Percentiles rank a stretch among this genome's conserved stretches.
Conservation (phyloP, 2,329 filamentous ascomycete genomes). For the Bipolaris zeicola region DNA sequence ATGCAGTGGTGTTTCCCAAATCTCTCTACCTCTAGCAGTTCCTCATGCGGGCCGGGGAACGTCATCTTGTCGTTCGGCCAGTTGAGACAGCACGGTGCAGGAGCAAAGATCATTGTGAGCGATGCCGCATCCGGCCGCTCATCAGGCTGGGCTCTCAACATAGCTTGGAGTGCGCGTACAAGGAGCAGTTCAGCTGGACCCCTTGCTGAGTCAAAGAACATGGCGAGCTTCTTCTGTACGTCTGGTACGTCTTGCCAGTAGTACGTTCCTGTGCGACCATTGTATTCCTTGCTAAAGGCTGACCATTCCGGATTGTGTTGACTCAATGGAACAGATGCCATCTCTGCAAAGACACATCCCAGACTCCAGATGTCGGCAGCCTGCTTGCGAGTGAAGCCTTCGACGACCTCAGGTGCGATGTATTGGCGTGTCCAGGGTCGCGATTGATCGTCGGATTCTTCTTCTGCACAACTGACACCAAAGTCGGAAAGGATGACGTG, state of each 20-base stretch:
- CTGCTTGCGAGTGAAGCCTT: constrained; percentile 34
- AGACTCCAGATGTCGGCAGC: constrained; percentile 88
- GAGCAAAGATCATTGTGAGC: constrained; percentile 42
- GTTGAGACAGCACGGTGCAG: constrained; percentile 45
- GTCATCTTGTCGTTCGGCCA: constrained; percentile 43
- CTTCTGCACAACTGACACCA: constrained; percentile 42
- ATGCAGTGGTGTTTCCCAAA: constrained; percentile 26
- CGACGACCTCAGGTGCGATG: constrained; percentile 43
- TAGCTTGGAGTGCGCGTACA: constrained; percentile 37
- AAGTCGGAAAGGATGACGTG: constrained; percentile 48
- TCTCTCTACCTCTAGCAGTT: constrained; percentile 34
- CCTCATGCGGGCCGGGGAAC: constrained; percentile 43
- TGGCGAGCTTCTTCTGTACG: constrained; percentile 35
- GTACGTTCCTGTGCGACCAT: constrained; percentile 38
- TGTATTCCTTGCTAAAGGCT: constrained; percentile 37
- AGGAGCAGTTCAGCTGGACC: constrained; percentile 31
- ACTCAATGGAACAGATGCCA: constrained; percentile 62
- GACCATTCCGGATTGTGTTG: constrained; percentile 32
- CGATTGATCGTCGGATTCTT: constrained; percentile 18
- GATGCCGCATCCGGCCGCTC: constrained; percentile 39
- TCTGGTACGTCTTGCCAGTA: constrained; percentile 45
- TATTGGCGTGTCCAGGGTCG: constrained; percentile 44
- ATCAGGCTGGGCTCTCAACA: constrained; percentile 37
- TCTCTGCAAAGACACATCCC: constrained; percentile 94
- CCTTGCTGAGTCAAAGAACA: constrained; percentile 27